A percentile compares a stretch with the other conserved stretches of the same genome.
Evolutionary conservation across 371 early-diverging fungal species (phyloP).

Genomic region (Lichtheimia ornata): DNA sequence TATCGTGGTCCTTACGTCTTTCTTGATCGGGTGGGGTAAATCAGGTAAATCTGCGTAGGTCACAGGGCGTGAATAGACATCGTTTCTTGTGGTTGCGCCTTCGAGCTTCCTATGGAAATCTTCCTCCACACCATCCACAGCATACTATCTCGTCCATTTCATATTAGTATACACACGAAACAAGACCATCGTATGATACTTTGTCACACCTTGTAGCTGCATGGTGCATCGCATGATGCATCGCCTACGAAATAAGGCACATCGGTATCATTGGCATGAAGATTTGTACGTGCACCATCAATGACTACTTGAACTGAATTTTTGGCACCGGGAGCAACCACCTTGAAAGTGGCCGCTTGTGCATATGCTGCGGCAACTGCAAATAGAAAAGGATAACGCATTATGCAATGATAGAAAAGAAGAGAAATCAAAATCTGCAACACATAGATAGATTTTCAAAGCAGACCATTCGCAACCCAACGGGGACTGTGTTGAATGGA

Average conservation of each 20-base stretch:
- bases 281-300: conserved; percentile 36
- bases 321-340: conserved; percentile 53
- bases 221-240: conserved; percentile 36
- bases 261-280: conserved; percentile 44
- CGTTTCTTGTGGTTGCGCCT: conserved; percentile 43
- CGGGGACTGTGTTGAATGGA: too few relatives aligned
- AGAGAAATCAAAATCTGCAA: too few relatives aligned
- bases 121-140: conserved; percentile 48
- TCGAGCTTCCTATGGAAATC: conserved; percentile 46
- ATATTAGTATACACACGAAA: neutral
- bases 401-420: neutral
- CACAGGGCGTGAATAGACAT: conserved; percentile 48
- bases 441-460: too few relatives aligned
- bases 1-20: neutral
- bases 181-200: neutral
- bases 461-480: too few relatives aligned
- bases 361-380: neutral
- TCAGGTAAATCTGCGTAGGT: conserved; percentile 57
- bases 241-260: conserved; percentile 48
- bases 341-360: conserved; percentile 34
- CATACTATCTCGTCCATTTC: conserved; percentile 27
- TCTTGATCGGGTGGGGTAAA: conserved; percentile 51
- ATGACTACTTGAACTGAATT: conserved; percentile 47
- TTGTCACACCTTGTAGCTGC: conserved; percentile 40
- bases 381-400: conserved; percentile 7